Evolutionary conservation across 495 filamentous ascomycete genomes (phyloP), one percentile per base, ranked within the genome.

Genomic region (Daldinia caldariorum): DNA sequence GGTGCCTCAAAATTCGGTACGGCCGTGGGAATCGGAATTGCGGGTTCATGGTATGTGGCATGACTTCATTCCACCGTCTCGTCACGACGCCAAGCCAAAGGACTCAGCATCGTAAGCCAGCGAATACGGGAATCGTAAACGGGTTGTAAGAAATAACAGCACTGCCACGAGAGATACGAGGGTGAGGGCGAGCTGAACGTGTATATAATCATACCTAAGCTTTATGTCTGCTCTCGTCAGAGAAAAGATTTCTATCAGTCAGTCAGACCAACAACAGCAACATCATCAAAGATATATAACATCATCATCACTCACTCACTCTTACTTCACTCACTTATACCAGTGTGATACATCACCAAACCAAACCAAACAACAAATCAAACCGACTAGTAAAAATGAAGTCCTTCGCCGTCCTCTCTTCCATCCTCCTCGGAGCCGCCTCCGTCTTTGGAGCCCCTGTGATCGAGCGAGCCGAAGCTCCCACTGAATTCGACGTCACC

Each of bases 381-480:
- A 56, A 31, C 29, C 22, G 39, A 45, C 1, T 16, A 62, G 13
- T 55, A 72, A 69, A 67, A 3, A 74, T 77, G 72, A 74, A 75
- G 65, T 66, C 56, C 38, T n/a, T 77, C 58, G 47, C 66, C 20
- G 16, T 62, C n/a, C 18, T 77, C 35, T 58, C 69, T 7, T 64
- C 75, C 18, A 39, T 75, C 53, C 61, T 75, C 51, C 67, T 73
- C 29, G 72, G 63, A 56, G 74, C 69, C 56, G 55, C 65, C 20
- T 66, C 72, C 50, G 50, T 61, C 29, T 65, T 63, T 3, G 74
- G 69, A 10, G 54, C 59, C 4, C 73, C 75, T 20, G 59, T 73
- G 31, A 50, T 37, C 8, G 62, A 75, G 62, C 34, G 62, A 43
- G 50, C 31, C 1, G 53, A 58, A 20, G 49, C 50, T 9, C 63